phyloP scores from a whole-genome alignment of 192 early-diverging fungal species.

The Coemansia aciculifera region DNA sequence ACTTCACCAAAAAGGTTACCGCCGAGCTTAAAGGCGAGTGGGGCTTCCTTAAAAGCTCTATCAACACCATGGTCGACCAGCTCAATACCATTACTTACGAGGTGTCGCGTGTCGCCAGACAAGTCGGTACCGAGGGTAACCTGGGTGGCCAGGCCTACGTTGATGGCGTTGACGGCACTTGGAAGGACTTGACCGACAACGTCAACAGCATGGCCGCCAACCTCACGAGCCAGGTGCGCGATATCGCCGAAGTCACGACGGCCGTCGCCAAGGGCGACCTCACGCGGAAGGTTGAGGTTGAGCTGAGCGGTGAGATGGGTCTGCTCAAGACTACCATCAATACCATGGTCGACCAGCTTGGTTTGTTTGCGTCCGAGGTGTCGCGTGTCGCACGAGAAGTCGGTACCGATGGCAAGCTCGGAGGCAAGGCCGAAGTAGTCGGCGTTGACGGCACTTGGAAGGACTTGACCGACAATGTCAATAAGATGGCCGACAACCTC shows the following conservation, averaged over 20 bases:
- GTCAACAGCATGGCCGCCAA: conserved; percentile 62
- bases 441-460: conserved; percentile 59
- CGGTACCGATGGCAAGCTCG: conserved; percentile 67
- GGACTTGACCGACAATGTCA: conserved; percentile 61
- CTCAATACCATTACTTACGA: conserved; percentile 59
- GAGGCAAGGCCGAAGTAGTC: conserved; percentile 55
- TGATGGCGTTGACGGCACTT: conserved; percentile 34
- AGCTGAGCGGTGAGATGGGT: conserved; percentile 38
- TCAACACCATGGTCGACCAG: conserved; percentile 74
- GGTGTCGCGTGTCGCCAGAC: conserved; percentile 71
- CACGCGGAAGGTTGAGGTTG: conserved; percentile 45
- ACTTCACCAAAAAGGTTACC: conserved; percentile 64
- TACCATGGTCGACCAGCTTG: conserved; percentile 60
- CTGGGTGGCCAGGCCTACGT: conserved; percentile 62
- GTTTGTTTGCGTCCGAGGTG: conserved; percentile 59
- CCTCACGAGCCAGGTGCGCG: conserved; percentile 58
- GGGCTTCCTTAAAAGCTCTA: conserved; percentile 65
- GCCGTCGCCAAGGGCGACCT: conserved; percentile 60
- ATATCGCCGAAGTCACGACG: conserved; percentile 58
- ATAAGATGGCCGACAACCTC: conserved; percentile 60
- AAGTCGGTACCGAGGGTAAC: conserved; percentile 71
- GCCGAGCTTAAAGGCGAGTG: conserved; percentile 71
- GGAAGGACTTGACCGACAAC: conserved; percentile 45
- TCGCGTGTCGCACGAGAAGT: conserved; percentile 65
- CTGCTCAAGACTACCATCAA: conserved; percentile 60